Evolutionary conservation across 768 basidiomycete species (phyloP).

Genomic region (Pleurotus tuoliensis): DNA sequence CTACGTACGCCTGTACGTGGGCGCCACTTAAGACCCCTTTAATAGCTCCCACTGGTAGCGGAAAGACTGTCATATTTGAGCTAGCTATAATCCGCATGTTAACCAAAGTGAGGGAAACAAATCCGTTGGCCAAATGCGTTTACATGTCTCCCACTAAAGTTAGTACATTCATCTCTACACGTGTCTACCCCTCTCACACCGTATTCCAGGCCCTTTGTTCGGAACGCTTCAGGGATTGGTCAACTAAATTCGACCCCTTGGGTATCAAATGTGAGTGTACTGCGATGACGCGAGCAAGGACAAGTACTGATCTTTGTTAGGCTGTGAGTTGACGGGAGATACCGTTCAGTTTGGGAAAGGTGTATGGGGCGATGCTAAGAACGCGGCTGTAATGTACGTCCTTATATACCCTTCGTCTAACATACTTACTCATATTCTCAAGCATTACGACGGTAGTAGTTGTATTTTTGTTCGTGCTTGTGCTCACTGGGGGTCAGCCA

Average conservation of each 20-base stretch:
- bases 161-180: not conserved
- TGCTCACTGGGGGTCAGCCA: constrained; percentile 40
- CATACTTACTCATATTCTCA: constrained; percentile 1
- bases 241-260: constrained; percentile 67
- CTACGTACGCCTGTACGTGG: not conserved
- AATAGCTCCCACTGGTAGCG: constrained; percentile 91
- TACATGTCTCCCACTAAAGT: constrained; percentile 96
- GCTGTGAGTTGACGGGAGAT: constrained; percentile 91
- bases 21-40: not conserved
- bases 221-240: constrained; percentile 85
- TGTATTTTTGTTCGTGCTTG: not conserved
- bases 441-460: constrained; percentile 74
- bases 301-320: constrained; percentile 32
- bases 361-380: constrained; percentile 70
- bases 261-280: constrained; percentile 65
- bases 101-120: constrained; percentile 31
- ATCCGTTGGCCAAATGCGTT: constrained; percentile 59
- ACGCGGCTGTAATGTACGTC: constrained; percentile 73
- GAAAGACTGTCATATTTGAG: constrained; percentile 95
- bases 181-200: not conserved
- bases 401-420: not conserved
- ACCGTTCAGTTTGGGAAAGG: constrained; percentile 64
- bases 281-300: not conserved
- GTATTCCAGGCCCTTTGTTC: constrained; percentile 73
- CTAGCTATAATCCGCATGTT: constrained; percentile 80